Evolutionary conservation across 495 filamentous ascomycete genomes (phyloP), one percentile per base, ranked within the genome.

Genomic region (Sabuloglossum arenarium): DNA sequence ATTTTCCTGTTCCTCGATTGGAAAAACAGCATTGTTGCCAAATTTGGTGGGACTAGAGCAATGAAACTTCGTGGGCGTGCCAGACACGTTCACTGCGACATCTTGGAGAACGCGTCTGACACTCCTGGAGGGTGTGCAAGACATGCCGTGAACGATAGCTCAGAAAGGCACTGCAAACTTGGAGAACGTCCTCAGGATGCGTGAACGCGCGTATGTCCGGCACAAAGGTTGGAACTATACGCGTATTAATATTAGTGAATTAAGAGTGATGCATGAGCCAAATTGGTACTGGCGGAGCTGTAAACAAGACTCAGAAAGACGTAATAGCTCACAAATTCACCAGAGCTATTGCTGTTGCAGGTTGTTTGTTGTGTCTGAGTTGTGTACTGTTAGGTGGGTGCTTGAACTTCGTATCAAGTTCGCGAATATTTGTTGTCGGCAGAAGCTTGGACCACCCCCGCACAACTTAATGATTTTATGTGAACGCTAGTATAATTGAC

Each of bases 61-160:
- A n/a, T 19, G 29, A 16, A 37, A 12, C 34, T 54, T 54, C 30
- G 30, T 10, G 19, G 53, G 53, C 6, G 53, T 54, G 24, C 47
- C 47, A n/a, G 24, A 27, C 28, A 51, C 47, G 34, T 54, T 54
- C 11, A 54, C 30, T 10, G 53, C 30, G 53, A 54, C 34, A 14
- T 54, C 53, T 11, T 31, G 24, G 24, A 54, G 53, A 21, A 54
- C 53, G 53, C 53, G 53, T 54, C 53, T 30, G 53, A 6, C 19
- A 24, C 3, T 39, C 30, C 37, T 54, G 53, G 30, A 23, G 30
- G 53, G 53, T 6, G 53, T 54, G n/a, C 6, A 25, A 54, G 53
- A 21, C 53, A 54, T 54, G 14, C 28, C 47, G 39, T 9, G 34
- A 16, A 12, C n/a, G 16, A 16, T 10, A 43, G 4, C 39, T 10